These are phyloP conservation scores for Amanita rubescens DNA, from an alignment of 768 basidiomycete genomes.

Conservation along the genomic window DNA sequence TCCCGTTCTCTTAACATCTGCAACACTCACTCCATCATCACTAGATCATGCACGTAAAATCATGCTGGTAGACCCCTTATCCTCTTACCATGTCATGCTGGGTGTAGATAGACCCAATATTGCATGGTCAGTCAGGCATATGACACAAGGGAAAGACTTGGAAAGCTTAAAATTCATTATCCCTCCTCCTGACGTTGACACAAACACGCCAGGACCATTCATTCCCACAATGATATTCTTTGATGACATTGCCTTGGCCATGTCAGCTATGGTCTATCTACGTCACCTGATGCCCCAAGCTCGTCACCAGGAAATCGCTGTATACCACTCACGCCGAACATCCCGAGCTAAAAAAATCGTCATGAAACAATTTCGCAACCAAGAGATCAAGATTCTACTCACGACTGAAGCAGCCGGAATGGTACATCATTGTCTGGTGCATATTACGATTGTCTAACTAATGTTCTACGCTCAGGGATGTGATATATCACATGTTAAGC, in stretches of 20 bases:
- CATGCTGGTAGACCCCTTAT: conserved; percentile 16
- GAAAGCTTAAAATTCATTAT: conserved; percentile 17
- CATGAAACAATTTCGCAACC: conserved; percentile 13
- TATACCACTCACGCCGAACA: conserved; percentile 11
- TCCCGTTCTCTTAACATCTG: conserved; percentile 25
- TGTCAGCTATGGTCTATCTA: conserved; percentile 8
- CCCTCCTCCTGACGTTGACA: conserved; percentile 9
- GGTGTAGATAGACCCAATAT: conserved; percentile 32
- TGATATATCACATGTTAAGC: conserved; percentile 22
- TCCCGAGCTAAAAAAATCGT: conserved; percentile 9
- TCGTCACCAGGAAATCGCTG: conserved; percentile 1
- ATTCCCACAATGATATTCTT: not conserved
- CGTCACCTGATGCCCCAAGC: not conserved
- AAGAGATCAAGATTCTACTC: conserved; percentile 18
- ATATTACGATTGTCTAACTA: not conserved
- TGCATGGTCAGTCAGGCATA: conserved; percentile 11
- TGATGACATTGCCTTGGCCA: conserved; percentile 10
- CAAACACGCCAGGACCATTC: not conserved
- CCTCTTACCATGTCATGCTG: conserved; percentile 26
- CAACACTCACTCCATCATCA: conserved; percentile 23
- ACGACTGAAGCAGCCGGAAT: conserved; percentile 24
- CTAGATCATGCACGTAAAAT: conserved; percentile 16
- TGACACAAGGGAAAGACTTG: not conserved
- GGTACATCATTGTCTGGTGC: conserved; percentile 12
- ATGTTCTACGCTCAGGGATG: conserved; percentile 12